Evolutionary conservation across 2,329 filamentous ascomycete genomes (phyloP), one percentile per base, ranked within the genome.

Genomic region (Coniochaeta ligniaria): DNA sequence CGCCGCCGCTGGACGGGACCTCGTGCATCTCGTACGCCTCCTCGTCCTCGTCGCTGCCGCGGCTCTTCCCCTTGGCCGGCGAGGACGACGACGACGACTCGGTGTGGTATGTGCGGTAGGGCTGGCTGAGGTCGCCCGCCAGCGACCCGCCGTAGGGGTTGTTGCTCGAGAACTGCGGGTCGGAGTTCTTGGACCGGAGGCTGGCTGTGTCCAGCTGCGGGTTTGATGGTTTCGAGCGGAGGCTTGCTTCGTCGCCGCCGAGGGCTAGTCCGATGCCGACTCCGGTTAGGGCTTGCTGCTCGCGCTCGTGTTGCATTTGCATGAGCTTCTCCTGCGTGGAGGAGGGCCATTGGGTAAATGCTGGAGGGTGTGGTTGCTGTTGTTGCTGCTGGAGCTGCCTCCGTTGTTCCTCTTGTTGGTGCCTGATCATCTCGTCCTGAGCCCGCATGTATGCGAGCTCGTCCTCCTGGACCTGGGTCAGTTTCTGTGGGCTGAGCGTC

Each of bases 1-100:
- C 64, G 14, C 63, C 26, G 57, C 60, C 20, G 60, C 54, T 54
- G 16, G 31, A 35, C n/a, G 31, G 54, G 3, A 81, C 79, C 60
- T 78, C 73, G 33, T 77, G 73, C 68, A 83, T 70, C 71, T 84
- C 82, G 59, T 81, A 83, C 4, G 73, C 72, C 62, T 82, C 72
- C 62, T 82, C 79, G 9, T 67, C 67, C 1, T 62, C 58, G 61
- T 69, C 9, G 24, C 47, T 31, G 65, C 68, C 63, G 4, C 64
- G 59, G 9, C 64, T 62, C 64, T 80, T 81, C 12, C 78, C 78
- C 64, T 81, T 80, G n/a, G 65, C 68, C 36, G 20, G 75, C 73
- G 58, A 54, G 28, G 26, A 28, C 24, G 33, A 43, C 55, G 26
- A 24, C 36, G 24, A 50, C 38, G 58, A 56, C 20, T 65, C 61